Base-by-base conservation (phyloP, 306 rosid genomes). In the Dicorynia guianensis region DNA sequence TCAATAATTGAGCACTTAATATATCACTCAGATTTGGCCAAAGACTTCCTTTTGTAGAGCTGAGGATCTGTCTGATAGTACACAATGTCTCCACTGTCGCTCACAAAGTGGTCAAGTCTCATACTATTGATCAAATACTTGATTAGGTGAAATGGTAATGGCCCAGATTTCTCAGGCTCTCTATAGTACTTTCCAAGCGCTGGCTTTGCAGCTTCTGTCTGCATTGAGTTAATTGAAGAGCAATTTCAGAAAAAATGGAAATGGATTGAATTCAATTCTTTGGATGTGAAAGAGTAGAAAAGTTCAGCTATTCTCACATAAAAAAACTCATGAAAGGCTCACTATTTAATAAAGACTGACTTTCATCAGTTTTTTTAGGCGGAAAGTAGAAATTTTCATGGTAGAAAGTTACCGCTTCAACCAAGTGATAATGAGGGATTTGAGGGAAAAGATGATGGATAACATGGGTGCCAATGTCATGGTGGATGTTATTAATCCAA, bases 381-480 rank as follows among this genome's bases (percentile, higher is more conserved):
- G 55, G 46, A 3, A 53, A 58, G 1, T n/a, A n/a, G 43, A 67
- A 57, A 18, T 46, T 46, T 40, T 40, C 46, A 40, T 25, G 2
- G 30, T 25, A 25, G 30, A 25, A 25, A 19, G 5, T 8, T 87
- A 95, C 99, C 73, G 99, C 99, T 90, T 95, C 97, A 0, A 89
- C 83, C 11, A 95, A 85, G 68, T 95, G 96, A 52, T 95, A 95
- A 78, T 95, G 99, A 12, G 99, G 99, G 78, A 95, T 95, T 68
- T 95, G 99, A 59, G 99, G 99, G 67, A 95, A 95, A 68, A 95
- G 97, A 83, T 95, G 99, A 67, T 95, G 99, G 4, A 95, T 85
- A n/a, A 92, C 98, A 78, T 95, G 99, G n/a, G 99, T 95, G 72
- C 99, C 99, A 63, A 95, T 95, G 63, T 92, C 96, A 75, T 95